These are phyloP conservation scores for Chamaecyparis obtusa DNA, from an alignment of 75 land plant genomes.

Conservation along the genomic window DNA sequence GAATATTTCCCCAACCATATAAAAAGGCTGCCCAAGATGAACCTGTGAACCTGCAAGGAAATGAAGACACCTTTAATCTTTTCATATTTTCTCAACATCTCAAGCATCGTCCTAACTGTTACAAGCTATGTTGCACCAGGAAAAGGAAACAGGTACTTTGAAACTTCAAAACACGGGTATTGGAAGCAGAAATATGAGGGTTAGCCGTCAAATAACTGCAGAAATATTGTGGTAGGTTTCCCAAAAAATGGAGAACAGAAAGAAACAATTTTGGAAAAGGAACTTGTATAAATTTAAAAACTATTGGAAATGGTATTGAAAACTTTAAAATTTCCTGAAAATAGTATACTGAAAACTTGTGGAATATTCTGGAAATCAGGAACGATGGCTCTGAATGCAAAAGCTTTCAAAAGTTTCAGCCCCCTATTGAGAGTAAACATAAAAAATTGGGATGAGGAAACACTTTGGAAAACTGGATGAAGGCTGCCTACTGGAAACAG, in stretches of 20 bases:
- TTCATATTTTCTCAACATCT: background rate
- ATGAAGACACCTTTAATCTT: background rate
- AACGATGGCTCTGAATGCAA: background rate
- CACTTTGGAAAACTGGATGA: background rate
- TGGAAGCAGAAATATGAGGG: background rate
- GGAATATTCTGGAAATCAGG: background rate
- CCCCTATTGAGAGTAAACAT: background rate
- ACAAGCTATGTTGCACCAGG: background rate
- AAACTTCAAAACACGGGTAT: background rate
- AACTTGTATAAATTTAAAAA: background rate
- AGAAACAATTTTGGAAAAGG: background rate
- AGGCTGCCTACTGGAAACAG: background rate
- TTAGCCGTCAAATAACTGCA: background rate
- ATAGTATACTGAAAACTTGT: background rate
- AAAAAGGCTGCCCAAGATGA: conserved; percentile 79
- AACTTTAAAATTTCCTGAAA: background rate
- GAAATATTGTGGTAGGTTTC: background rate
- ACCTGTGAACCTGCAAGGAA: conserved; percentile 76
- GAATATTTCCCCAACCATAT: conserved; percentile 83
- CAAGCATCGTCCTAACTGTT: background rate
- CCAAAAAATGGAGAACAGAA: background rate
- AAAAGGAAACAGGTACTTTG: background rate
- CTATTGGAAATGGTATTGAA: background rate
- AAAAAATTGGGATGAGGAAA: background rate
- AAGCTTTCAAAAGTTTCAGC: background rate